Evolutionary conservation across 2,329 filamentous ascomycete genomes (phyloP).

Genomic region (Fusarium kyushuense): DNA sequence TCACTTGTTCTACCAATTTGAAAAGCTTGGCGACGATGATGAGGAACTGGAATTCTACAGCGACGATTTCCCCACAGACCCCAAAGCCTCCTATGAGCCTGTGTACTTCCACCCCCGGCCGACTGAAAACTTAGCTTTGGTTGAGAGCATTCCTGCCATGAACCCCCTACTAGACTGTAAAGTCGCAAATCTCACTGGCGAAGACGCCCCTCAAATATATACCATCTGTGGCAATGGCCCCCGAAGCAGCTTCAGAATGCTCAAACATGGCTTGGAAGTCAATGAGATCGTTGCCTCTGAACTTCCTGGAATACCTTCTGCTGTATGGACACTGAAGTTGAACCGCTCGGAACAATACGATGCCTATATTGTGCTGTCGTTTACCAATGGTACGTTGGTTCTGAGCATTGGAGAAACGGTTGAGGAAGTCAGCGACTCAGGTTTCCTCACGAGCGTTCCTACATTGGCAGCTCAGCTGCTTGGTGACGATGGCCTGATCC

Average conservation of each 20-base stretch:
- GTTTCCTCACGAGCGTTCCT: conserved; percentile 87
- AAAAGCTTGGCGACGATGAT: conserved; percentile 95
- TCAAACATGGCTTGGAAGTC: conserved; percentile 93
- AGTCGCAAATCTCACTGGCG: conserved; percentile 88
- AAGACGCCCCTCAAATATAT: conserved; percentile 97
- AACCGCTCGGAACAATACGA: conserved; percentile 86
- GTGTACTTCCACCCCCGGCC: conserved; percentile 87
- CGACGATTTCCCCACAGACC: conserved; percentile 83
- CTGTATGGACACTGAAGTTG: conserved; percentile 95
- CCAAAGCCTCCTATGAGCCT: conserved; percentile 76
- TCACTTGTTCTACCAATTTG: conserved; percentile 95
- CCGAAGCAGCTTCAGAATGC: conserved; percentile 87
- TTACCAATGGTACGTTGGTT: conserved; percentile 89
- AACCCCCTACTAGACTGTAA: conserved; percentile 94
- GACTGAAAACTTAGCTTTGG: conserved; percentile 83
- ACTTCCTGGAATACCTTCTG: conserved; percentile 86
- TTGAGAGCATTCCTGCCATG: conserved; percentile 87
- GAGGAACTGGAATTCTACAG: conserved; percentile 89
- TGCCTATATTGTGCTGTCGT: conserved; percentile 94
- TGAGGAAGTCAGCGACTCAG: conserved; percentile 93
- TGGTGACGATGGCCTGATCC: conserved; percentile 90
- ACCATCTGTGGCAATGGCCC: conserved; percentile 90
- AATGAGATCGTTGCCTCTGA: conserved; percentile 96
- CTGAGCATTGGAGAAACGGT: conserved; percentile 97
- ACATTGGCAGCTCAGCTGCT: conserved; percentile 95